Conservation (phyloP, 371 early-diverging fungal species). For the Circinella minor region DNA sequence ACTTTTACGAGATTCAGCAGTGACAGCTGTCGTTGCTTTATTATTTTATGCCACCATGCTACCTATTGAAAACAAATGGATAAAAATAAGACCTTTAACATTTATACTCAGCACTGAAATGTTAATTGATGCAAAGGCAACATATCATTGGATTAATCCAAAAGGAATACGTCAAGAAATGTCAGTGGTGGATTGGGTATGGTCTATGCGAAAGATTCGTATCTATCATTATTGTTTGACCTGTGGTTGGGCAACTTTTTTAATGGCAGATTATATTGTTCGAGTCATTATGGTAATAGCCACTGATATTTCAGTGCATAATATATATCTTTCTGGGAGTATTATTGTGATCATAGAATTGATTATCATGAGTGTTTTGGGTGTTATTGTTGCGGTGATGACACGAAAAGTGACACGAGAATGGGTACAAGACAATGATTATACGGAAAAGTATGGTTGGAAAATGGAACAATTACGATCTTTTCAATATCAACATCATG, state of each 20-base stretch:
- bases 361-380: slow-evolving; percentile 13
- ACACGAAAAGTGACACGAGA: neutral
- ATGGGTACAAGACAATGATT: neutral
- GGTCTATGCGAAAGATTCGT: slow-evolving; percentile 17
- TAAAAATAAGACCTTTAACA: slow-evolving; percentile 32
- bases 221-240: slow-evolving; percentile 27
- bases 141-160: slow-evolving; percentile 24
- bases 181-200: slow-evolving; percentile 19
- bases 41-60: slow-evolving; percentile 45
- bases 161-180: slow-evolving; percentile 14
- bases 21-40: slow-evolving; percentile 38
- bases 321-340: slow-evolving; percentile 38
- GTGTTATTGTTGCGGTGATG: neutral
- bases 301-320: slow-evolving; percentile 22
- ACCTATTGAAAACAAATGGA: slow-evolving; percentile 35
- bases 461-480: slow-evolving; percentile 2
- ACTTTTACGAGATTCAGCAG: slow-evolving; percentile 45
- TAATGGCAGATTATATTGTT: slow-evolving; percentile 43
- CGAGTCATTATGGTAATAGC: slow-evolving; percentile 41
- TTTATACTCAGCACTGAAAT: slow-evolving; percentile 28
- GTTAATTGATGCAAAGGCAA: slow-evolving; percentile 24
- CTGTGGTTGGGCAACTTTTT: slow-evolving; percentile 32
- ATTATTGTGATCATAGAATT: slow-evolving; percentile 28
- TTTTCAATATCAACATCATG: neutral
- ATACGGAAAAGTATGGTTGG: neutral